Percentiles rank a stretch among this genome's conserved stretches.
phyloP scores from a whole-genome alignment of 805 yeast genomes.

The Wickerhamiella dianesei region DNA sequence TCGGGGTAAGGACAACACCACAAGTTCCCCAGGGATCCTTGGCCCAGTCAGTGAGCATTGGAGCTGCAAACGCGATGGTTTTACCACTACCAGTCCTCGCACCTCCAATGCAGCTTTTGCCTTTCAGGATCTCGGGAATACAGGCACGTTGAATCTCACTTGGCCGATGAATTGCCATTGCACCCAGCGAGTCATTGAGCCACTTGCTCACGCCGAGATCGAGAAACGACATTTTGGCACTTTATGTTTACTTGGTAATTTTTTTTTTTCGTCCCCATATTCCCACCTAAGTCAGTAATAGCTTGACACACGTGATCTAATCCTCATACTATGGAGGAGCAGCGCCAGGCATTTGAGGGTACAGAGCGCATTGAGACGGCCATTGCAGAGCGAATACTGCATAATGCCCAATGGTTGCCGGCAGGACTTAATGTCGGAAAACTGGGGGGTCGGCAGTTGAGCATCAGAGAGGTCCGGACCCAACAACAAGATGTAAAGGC shows the following conservation, averaged over 20 bases:
- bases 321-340: neutral
- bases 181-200: constrained; percentile 64
- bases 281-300: neutral
- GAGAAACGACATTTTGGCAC: constrained; percentile 32
- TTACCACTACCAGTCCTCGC: constrained; percentile 98
- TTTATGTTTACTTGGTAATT: constrained; percentile 1
- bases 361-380: constrained; percentile 60
- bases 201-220: constrained; percentile 70
- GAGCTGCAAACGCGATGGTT: constrained; percentile 95
- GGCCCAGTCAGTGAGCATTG: constrained; percentile 89
- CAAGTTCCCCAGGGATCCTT: constrained; percentile 87
- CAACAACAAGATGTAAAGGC: constrained; percentile 7
- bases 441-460: constrained; percentile 1
- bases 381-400: constrained; percentile 41
- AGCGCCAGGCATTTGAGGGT: constrained; percentile 30
- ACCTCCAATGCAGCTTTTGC: constrained; percentile 92
- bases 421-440: neutral
- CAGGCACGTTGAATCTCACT: constrained; percentile 79
- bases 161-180: constrained; percentile 75
- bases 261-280: neutral
- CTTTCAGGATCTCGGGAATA: constrained; percentile 72
- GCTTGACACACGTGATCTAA: neutral
- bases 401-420: constrained; percentile 13
- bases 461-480: neutral
- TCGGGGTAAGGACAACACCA: constrained; percentile 80